Percentiles rank a stretch among this genome's conserved stretches.
Conservation (phyloP, 345 rosid genomes). For the Brassica carinata region DNA sequence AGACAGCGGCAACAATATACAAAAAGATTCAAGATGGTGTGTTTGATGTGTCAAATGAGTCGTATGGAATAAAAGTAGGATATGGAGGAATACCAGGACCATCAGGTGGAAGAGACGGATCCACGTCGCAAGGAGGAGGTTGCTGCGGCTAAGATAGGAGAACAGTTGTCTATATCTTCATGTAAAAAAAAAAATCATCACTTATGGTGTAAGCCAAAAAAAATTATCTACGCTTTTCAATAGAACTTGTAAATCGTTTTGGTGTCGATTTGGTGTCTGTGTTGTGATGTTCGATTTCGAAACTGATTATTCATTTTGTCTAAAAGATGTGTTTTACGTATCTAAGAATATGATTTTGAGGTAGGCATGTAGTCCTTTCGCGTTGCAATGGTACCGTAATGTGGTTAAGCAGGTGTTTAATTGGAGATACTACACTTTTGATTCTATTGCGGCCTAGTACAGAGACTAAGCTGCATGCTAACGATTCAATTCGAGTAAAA, state of each 20-base stretch:
- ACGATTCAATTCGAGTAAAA: slow-evolving; percentile 91
- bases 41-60: slow-evolving; percentile 97
- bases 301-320: slow-evolving; percentile 18
- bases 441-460: slow-evolving; percentile 63
- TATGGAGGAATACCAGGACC: slow-evolving; percentile 97
- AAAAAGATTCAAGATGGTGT: slow-evolving; percentile 98
- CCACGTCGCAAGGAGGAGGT: slow-evolving; percentile 80
- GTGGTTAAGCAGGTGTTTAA: not conserved
- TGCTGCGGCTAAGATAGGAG: slow-evolving; percentile 71
- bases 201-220: slow-evolving; percentile 3
- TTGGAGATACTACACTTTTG: not conserved
- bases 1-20: slow-evolving; percentile 94
- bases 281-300: slow-evolving; percentile 23
- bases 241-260: slow-evolving; percentile 35
- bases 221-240: slow-evolving; percentile 13
- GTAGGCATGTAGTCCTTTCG: not conserved
- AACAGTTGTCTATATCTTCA: slow-evolving; percentile 19
- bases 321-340: slow-evolving; percentile 22
- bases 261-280: slow-evolving; percentile 17
- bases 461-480: slow-evolving; percentile 69
- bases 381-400: not conserved
- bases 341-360: not conserved
- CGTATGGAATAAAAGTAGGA: slow-evolving; percentile 96
- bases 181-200: not conserved
- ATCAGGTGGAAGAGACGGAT: slow-evolving; percentile 86